phyloP scores from a whole-genome alignment of 345 rosid species.

The Brassica incana region DNA sequence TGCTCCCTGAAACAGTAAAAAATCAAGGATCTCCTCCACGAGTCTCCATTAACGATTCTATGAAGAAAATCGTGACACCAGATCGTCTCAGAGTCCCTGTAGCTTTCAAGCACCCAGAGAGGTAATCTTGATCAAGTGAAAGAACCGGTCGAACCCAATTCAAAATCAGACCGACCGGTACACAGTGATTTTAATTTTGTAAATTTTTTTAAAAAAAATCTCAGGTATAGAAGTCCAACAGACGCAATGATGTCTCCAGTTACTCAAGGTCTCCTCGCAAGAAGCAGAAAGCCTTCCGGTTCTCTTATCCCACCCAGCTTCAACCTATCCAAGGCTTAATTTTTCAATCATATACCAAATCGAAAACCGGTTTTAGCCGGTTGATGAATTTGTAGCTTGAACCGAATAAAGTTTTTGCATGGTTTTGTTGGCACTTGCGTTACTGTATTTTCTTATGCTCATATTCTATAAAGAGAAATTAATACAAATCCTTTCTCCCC shows the following conservation, averaged over 20 bases:
- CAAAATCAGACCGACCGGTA: neutral
- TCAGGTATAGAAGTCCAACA: constrained; percentile 83
- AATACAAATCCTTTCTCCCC: neutral
- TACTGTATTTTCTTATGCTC: neutral
- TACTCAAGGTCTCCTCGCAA: constrained; percentile 76
- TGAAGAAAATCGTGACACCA: constrained; percentile 55
- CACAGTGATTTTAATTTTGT: neutral
- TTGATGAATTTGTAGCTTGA: neutral
- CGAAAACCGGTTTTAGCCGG: neutral
- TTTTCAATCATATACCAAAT: neutral
- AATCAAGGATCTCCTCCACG: constrained; percentile 34
- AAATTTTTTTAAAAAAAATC: neutral
- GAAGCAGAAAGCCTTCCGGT: constrained; percentile 57
- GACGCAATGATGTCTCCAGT: constrained; percentile 84
- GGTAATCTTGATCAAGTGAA: constrained; percentile 34
- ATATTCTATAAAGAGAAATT: too few relatives aligned
- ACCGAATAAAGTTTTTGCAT: neutral
- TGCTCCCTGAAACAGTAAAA: neutral
- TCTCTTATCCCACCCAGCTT: constrained; percentile 64
- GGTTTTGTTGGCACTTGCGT: neutral
- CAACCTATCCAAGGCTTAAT: constrained; percentile 52
- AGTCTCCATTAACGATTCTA: constrained; percentile 44
- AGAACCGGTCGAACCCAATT: neutral
- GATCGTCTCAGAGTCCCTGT: constrained; percentile 70
- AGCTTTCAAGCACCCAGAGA: constrained; percentile 76